Conservation (phyloP, 192 early-diverging fungal genomes). For the Backusella morwellensis region DNA sequence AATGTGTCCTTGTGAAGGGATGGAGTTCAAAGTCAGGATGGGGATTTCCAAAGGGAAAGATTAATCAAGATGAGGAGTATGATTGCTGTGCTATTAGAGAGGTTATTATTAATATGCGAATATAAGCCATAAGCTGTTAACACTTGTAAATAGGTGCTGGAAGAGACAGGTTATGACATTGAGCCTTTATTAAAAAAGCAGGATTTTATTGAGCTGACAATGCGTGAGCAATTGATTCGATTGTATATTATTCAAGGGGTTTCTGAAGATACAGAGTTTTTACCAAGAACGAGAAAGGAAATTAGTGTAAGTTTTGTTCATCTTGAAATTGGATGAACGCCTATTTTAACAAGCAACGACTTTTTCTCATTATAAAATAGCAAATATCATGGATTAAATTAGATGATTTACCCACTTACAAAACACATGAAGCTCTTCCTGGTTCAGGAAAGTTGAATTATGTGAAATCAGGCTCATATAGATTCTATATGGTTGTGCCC, state of each 20-base stretch:
- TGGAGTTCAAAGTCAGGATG: conserved; percentile 88
- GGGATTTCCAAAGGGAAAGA: conserved; percentile 99
- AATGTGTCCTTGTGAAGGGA: conserved; percentile 89
- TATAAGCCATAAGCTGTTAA: not conserved
- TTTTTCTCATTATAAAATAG: conserved; percentile 16
- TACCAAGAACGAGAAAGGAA: conserved; percentile 87
- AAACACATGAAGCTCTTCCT: conserved; percentile 24
- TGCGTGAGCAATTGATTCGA: conserved; percentile 87
- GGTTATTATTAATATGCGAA: conserved; percentile 38
- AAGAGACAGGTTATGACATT: conserved; percentile 95
- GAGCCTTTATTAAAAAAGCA: conserved; percentile 63
- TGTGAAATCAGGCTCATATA: conserved; percentile 18
- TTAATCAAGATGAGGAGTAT: conserved; percentile 95
- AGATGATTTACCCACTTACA: conserved; percentile 59
- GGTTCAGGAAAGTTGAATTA: conserved; percentile 17
- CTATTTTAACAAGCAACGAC: too few relatives aligned
- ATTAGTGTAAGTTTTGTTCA: conserved; percentile 70
- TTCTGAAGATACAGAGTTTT: conserved; percentile 75
- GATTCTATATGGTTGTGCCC: conserved; percentile 73
- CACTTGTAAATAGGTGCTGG: conserved; percentile 59
- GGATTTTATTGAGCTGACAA: conserved; percentile 84
- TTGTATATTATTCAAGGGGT: conserved; percentile 92
- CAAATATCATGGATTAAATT: conserved; percentile 71
- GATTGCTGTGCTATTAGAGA: conserved; percentile 88
- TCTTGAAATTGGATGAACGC: too few relatives aligned